phyloP scores from a whole-genome alignment of 2,329 filamentous ascomycete genomes.

The Fusarium mexicanum region DNA sequence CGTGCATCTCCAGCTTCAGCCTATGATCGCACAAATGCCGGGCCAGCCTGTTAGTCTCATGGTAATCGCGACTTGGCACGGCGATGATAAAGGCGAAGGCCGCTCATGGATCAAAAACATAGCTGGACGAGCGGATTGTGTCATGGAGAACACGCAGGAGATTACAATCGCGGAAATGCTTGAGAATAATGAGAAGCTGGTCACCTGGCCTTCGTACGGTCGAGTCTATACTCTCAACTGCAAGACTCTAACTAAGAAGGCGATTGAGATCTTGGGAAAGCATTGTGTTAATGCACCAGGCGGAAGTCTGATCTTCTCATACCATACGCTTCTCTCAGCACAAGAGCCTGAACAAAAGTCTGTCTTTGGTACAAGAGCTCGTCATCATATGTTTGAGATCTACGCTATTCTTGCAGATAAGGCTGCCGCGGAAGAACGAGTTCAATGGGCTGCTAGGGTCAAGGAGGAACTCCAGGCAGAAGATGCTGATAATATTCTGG shows the following conservation, averaged over 20 bases:
- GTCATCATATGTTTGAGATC: conserved; percentile 14
- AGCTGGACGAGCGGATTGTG: not conserved
- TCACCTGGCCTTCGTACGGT: not conserved
- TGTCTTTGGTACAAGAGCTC: not conserved
- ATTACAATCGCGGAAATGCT: not conserved
- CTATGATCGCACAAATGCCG: not conserved
- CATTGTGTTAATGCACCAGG: not conserved
- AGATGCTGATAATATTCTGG: not conserved
- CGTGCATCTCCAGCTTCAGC: rapidly evolving
- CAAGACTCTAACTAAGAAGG: rapidly evolving
- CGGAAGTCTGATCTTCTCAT: not conserved
- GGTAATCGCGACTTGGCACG: not conserved
- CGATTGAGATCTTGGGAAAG: rapidly evolving
- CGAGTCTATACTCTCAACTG: not conserved
- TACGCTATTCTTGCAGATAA: not conserved
- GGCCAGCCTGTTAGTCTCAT: not conserved
- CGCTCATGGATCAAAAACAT: not conserved
- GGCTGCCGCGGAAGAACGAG: not conserved
- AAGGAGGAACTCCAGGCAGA: not conserved
- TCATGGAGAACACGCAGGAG: conserved; percentile 1
- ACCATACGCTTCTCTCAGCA: not conserved
- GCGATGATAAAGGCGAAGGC: not conserved
- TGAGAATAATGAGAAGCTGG: not conserved
- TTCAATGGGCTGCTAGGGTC: not conserved
- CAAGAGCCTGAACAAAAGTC: not conserved